These are phyloP conservation scores for Euphorbia schlechtendalii DNA, from an alignment of 441 rosid genomes.

Conservation along the genomic window DNA sequence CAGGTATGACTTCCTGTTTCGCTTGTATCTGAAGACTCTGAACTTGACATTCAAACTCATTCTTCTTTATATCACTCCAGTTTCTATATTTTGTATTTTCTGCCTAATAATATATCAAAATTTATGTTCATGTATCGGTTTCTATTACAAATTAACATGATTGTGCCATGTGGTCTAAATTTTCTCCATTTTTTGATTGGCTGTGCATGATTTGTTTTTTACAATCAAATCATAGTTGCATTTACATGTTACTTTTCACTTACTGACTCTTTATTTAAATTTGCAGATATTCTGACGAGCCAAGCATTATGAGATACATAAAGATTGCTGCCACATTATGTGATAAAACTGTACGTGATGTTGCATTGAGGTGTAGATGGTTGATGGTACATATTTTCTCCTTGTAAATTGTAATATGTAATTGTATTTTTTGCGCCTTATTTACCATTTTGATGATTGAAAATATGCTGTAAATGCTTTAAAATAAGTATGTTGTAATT, in stretches of 20 bases:
- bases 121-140: conserved; percentile 1
- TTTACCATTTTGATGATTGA: neutral
- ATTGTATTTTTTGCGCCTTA: conserved; percentile 8
- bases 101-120: neutral
- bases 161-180: neutral
- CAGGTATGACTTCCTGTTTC: too few relatives aligned
- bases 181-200: neutral
- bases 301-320: conserved; percentile 75
- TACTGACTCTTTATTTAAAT: conserved; percentile 6
- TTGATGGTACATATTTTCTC: conserved; percentile 53
- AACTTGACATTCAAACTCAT: too few relatives aligned
- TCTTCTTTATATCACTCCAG: too few relatives aligned
- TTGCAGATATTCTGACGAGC: conserved; percentile 60
- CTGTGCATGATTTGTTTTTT: neutral
- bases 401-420: neutral
- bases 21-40: too few relatives aligned
- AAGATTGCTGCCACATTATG: conserved; percentile 82
- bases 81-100: neutral
- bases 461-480: neutral
- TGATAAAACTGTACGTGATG: conserved; percentile 91
- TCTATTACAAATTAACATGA: neutral
- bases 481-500: too few relatives aligned
- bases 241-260: neutral
- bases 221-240: neutral
- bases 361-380: conserved; percentile 98